Evolutionary conservation across 2,329 filamentous ascomycete genomes (phyloP).

Genomic region (Talaromyces albobiverticillius): DNA sequence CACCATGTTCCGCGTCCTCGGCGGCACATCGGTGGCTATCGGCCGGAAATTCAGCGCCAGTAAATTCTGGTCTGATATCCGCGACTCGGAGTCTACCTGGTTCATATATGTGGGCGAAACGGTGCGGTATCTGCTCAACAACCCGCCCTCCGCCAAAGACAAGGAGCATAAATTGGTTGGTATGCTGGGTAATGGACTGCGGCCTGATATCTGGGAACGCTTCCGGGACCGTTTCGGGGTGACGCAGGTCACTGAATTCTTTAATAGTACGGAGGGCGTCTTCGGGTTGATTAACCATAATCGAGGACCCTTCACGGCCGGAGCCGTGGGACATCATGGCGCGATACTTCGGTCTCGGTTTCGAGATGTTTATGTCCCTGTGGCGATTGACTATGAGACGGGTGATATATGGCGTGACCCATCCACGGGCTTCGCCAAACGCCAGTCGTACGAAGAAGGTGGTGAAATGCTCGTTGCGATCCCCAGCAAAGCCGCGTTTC

Average conservation of each 20-base stretch:
- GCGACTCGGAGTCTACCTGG: slow-evolving; percentile 64
- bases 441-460: slow-evolving; percentile 63
- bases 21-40: slow-evolving; percentile 44
- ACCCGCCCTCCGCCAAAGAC: slow-evolving; percentile 51
- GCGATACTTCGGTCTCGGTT: slow-evolving; percentile 54
- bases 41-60: slow-evolving; percentile 60
- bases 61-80: slow-evolving; percentile 69
- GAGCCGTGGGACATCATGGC: slow-evolving; percentile 70
- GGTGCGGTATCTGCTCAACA: slow-evolving; percentile 68
- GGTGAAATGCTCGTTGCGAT: slow-evolving; percentile 73
- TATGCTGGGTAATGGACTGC: slow-evolving; percentile 49
- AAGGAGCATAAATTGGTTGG: slow-evolving; percentile 44
- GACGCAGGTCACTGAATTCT: slow-evolving; percentile 66
- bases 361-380: slow-evolving; percentile 60
- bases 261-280: slow-evolving; percentile 73
- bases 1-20: slow-evolving; percentile 54
- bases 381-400: slow-evolving; percentile 65
- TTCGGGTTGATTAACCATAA: slow-evolving; percentile 61
- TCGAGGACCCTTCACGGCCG: slow-evolving; percentile 60
- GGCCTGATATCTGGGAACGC: slow-evolving; percentile 64
- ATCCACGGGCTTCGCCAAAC: slow-evolving; percentile 64
- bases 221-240: slow-evolving; percentile 48
- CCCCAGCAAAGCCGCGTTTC: slow-evolving; percentile 57
- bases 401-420: slow-evolving; percentile 65
- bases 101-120: slow-evolving; percentile 80